Evolutionary conservation across 1,284 basidiomycete species (phyloP), one percentile per base, ranked within the genome.

Genomic region (Cystobasidium sp.): DNA sequence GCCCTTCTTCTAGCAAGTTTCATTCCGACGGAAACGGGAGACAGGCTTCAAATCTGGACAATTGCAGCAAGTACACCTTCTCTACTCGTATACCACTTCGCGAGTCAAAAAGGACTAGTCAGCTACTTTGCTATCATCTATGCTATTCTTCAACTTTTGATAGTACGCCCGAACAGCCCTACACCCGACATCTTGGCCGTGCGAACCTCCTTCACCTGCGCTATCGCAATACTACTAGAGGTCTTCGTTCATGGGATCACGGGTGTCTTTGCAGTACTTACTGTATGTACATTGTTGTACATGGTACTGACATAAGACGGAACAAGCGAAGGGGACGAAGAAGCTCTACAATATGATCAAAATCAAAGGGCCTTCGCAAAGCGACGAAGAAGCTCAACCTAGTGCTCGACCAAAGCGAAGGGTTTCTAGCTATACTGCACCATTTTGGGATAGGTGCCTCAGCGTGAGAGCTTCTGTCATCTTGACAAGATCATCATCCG

Each of bases 1-100:
- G 62, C 62, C 18, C 70, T 73, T n/a, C 53, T 73, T 51, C 47
- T 62, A 53, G 62, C 63, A 44, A 62, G 62, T 52, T 66, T 73
- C 43, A 39, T 65, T 47, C 70, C 70, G 31, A 22, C 62, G 44
- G 24, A 49, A 12, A 51, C 51, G 7, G 22, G 24, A 9, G 70
- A 73, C 41, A 41, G 62, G 22, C 14, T 65, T 1, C 70, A 73
- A 51, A 14, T 59, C 24, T 65, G 62, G 62, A 43, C 44, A 18
- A 44, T 62, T 16, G 55, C 59, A 37, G 70, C 62, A 66, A 44
- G 49, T 7, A 43, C 52, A 20, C 70, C 70, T n/a, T 44, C 49
- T 16, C 20, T 66, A 16, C 41, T 73, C 12, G 70, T 66, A 37
- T 73, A 66, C 20, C 31, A 73, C 43, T 65, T 39, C 14, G 53